Evolutionary conservation across 352 stramenopile species (phyloP).

Genomic region (Pythium guiyangense): DNA sequence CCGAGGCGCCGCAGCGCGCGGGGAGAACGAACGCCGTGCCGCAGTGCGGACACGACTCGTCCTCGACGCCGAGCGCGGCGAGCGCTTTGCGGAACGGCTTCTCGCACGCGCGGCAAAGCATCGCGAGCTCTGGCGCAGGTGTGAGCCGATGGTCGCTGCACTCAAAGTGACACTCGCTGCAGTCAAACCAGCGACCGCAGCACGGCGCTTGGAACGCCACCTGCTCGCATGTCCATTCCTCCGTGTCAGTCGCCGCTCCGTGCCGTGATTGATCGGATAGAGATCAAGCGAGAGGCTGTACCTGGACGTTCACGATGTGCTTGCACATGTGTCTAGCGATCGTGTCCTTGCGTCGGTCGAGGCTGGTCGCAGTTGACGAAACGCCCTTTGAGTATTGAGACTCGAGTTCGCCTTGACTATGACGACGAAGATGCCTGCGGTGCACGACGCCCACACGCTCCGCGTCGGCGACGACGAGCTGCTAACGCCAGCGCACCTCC

Average conservation of each 20-base stretch:
- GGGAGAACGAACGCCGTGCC: constrained; percentile 34
- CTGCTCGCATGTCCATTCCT: constrained; percentile 13
- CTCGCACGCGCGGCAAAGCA: constrained; percentile 66
- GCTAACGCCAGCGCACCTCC: constrained; percentile 44
- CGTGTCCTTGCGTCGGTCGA: background rate
- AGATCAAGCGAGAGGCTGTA: constrained; percentile 1
- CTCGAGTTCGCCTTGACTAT: background rate
- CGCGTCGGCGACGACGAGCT: background rate
- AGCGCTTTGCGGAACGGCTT: constrained; percentile 66
- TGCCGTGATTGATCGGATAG: too few species aligned
- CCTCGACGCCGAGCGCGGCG: constrained; percentile 35
- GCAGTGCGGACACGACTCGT: constrained; percentile 67
- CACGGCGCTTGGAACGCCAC: constrained; percentile 63
- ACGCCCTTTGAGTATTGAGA: too few species aligned
- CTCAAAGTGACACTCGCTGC: constrained; percentile 71
- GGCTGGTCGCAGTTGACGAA: background rate
- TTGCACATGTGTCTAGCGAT: constrained; percentile 21
- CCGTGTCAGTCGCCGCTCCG: background rate
- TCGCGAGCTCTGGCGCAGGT: constrained; percentile 40
- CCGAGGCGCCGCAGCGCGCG: constrained; percentile 6
- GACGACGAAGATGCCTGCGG: background rate
- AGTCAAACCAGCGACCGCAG: constrained; percentile 78
- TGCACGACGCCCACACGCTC: background rate
- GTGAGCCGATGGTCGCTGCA: constrained; percentile 47
- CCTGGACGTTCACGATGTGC: constrained; percentile 35